phyloP scores from a whole-genome alignment of 495 filamentous ascomycete genomes.

The Xylaria cubensis region DNA sequence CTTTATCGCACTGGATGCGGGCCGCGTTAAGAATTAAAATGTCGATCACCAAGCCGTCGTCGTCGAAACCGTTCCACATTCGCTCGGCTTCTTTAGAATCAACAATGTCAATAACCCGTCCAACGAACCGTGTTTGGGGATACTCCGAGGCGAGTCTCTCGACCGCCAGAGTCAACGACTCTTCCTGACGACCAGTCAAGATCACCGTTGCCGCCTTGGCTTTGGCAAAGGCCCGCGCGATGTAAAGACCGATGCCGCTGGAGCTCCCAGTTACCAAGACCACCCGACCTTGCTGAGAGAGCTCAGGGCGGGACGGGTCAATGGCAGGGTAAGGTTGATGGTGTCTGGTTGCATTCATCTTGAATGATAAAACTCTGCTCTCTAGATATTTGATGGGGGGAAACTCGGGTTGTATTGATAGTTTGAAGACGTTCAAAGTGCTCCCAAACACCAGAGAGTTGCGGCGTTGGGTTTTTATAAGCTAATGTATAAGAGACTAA shows the following conservation, averaged over 20 bases:
- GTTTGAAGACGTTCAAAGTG: background rate
- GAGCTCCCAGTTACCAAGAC: slow-evolving; percentile 57
- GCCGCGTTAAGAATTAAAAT: slow-evolving; percentile 49
- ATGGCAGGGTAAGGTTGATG: slow-evolving; percentile 51
- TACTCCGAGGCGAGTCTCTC: background rate
- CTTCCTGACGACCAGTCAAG: slow-evolving; percentile 39
- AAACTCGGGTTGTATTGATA: background rate
- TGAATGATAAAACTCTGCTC: background rate
- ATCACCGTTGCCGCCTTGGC: slow-evolving; percentile 45
- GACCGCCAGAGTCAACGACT: background rate
- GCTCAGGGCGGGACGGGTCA: slow-evolving; percentile 46
- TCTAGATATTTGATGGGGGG: background rate
- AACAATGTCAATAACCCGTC: slow-evolving; percentile 32
- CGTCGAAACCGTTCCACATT: slow-evolving; percentile 44
- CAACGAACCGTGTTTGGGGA: background rate
- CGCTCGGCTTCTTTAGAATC: slow-evolving; percentile 27
- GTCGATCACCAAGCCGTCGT: slow-evolving; percentile 39
- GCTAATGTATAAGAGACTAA: background rate
- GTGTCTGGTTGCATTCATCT: slow-evolving; percentile 36
- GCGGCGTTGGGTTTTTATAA: background rate
- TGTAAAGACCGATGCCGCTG: slow-evolving; percentile 46
- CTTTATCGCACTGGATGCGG: slow-evolving; percentile 2
- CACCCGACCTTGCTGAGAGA: slow-evolving; percentile 51
- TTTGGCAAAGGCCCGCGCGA: slow-evolving; percentile 43
- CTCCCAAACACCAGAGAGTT: background rate